A percentile compares a stretch with the other conserved stretches of the same genome.
phyloP scores from a whole-genome alignment of 2,329 filamentous ascomycete species.

The Epichloe sylvatica region DNA sequence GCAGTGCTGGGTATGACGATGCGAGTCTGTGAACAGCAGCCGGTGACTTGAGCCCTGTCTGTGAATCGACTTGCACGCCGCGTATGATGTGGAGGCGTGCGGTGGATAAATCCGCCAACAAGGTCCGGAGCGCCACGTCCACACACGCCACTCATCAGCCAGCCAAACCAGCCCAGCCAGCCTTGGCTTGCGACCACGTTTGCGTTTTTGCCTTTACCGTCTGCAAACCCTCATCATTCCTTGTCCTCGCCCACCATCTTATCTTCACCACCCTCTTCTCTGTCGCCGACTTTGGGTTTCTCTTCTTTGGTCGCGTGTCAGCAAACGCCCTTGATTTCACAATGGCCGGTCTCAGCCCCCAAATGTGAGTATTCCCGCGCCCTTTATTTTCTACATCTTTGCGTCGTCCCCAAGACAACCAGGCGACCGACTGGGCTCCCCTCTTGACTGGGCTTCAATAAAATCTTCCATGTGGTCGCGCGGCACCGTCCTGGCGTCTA shows the following conservation, averaged over 20 bases:
- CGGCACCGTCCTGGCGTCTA: neutral
- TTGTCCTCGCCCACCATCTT: neutral
- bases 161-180: neutral
- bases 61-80: no score
- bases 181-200: constrained; percentile 2
- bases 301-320: constrained; percentile 1
- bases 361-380: constrained; percentile 37
- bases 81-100: no score
- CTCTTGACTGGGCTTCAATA: neutral
- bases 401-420: neutral
- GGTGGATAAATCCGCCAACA: no score
- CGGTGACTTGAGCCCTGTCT: no score
- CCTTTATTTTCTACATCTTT: neutral
- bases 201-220: neutral
- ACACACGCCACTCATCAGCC: neutral
- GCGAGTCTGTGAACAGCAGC: no score
- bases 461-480: neutral
- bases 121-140: neutral
- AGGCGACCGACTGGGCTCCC: neutral
- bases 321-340: constrained; percentile 17
- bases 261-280: neutral
- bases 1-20: no score
- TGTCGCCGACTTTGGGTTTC: constrained; percentile 1
- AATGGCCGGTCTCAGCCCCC: constrained; percentile 49
- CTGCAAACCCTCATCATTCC: neutral